phyloP scores from a whole-genome alignment of 768 basidiomycete species.

The Hypholoma sublateritium region DNA sequence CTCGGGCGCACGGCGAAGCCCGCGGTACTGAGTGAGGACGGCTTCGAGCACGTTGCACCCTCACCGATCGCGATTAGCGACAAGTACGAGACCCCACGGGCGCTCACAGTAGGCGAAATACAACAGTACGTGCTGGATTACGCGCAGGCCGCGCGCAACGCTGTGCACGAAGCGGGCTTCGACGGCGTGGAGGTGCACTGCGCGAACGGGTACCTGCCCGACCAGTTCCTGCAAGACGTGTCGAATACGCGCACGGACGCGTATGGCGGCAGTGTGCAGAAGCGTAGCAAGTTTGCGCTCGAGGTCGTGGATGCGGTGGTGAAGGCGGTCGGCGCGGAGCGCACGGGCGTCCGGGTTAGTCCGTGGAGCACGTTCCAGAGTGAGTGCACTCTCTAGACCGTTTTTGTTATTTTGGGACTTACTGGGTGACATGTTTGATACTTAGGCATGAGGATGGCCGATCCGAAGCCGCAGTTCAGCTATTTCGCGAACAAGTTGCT shows the following conservation, averaged over 20 bases:
- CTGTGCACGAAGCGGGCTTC: conserved; percentile 59
- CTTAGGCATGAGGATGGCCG: conserved; percentile 47
- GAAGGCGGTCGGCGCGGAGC: conserved; percentile 52
- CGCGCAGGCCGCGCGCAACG: conserved; percentile 54
- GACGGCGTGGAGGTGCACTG: conserved; percentile 58
- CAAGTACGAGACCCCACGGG: conserved; percentile 29
- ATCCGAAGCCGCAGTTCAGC: conserved; percentile 55
- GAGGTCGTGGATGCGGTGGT: conserved; percentile 55
- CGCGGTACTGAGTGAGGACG: conserved; percentile 35
- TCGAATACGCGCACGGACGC: conserved; percentile 60
- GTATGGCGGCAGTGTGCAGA: conserved; percentile 69
- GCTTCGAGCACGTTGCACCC: conserved; percentile 32
- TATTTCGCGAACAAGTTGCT: conserved; percentile 46
- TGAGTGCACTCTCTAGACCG: background rate
- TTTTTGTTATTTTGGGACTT: background rate
- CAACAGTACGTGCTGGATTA: conserved; percentile 50
- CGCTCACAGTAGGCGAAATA: conserved; percentile 48
- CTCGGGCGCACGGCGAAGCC: conserved; percentile 40
- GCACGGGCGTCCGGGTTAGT: conserved; percentile 54
- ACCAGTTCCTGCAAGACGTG: conserved; percentile 62
- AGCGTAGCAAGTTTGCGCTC: conserved; percentile 54
- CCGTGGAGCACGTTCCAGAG: conserved; percentile 51
- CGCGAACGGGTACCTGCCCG: conserved; percentile 50
- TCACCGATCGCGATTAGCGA: conserved; percentile 28
- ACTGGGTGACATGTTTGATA: background rate